These are phyloP conservation scores for Corchorus olitorius DNA, from an alignment of 345 rosid species.

Conservation along the genomic window DNA sequence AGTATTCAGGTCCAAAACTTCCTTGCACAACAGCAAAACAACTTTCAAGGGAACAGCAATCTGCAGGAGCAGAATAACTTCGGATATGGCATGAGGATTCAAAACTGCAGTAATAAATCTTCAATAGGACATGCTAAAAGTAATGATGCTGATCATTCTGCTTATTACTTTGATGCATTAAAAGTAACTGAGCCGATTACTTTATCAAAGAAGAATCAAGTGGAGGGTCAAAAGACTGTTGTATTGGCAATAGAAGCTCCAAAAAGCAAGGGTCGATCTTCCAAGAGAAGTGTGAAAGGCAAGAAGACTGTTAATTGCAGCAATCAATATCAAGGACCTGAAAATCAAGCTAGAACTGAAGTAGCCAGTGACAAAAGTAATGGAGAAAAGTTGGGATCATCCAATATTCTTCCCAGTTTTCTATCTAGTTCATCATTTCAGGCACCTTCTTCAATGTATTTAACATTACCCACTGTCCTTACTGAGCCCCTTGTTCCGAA, in stretches of 20 bases:
- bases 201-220: constrained; percentile 27
- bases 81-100: constrained; percentile 16
- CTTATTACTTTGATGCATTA: constrained; percentile 14
- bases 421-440: constrained; percentile 26
- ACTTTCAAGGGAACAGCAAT: constrained; percentile 21
- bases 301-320: constrained; percentile 27
- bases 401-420: constrained; percentile 23
- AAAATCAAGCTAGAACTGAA: constrained; percentile 20
- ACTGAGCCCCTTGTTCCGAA: constrained; percentile 20
- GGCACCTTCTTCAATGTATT: constrained; percentile 41
- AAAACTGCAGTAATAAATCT: constrained; percentile 15
- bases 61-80: constrained; percentile 19
- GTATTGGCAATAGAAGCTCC: constrained; percentile 47
- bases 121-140: constrained; percentile 17
- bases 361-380: constrained; percentile 22
- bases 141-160: constrained; percentile 20
- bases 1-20: constrained; percentile 16
- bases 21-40: constrained; percentile 21
- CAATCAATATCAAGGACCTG: constrained; percentile 17
- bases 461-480: constrained; percentile 32
- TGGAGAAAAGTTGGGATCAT: constrained; percentile 26
- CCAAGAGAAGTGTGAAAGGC: constrained; percentile 22
- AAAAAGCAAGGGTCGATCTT: constrained; percentile 25
- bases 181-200: constrained; percentile 26
- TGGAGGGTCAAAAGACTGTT: constrained; percentile 38